Evolutionary conservation across 768 basidiomycete genomes (phyloP), one percentile per base, ranked within the genome.

Genomic region (Phylloporus scabripes): DNA sequence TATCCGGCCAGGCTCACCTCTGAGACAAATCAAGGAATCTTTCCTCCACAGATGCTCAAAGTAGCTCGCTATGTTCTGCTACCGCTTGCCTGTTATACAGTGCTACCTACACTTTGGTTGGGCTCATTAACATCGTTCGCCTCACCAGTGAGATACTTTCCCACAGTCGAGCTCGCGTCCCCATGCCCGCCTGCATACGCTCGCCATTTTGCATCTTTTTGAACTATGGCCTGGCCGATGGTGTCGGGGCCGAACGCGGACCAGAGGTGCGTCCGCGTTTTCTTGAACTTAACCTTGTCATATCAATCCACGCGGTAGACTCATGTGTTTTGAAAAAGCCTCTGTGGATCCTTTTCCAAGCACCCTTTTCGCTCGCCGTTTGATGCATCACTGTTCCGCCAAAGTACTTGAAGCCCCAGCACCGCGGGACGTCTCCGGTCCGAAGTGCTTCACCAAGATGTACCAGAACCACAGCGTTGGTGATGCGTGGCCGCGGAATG

Each of bases 161-260:
- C 24, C 24, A 26, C 24, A 26, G 5, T 26, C 24, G 24, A 26
- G 24, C 24, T 26, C 24, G 24, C 24, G 24, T 26, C 7, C 24
- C 7, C 24, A 26, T 7, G 24, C 24, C 24, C 7, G 5, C 7
- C 24, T 26, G 24, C 24, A 4, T 23, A 23, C 21, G 21, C 21
- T 23, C 21, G 21, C 21, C 5, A 2, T 23, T 23, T 23, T 23
- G 21, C 21, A 23, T 23, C 21, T 23, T 23, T 23, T 23, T 23
- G 21, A 23, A 5, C 5, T 23, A 2, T 23, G 94, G 94, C 15
- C 85, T 98, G 8, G 91, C 93, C 4, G 94, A 97, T 62, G 94
- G 94, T 24, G 94, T 97, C 1, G 94, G 94, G 93, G 93, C 0
- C 95, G 92, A 92, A 77, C 83, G 7, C 67, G 72, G 49, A 60